Base-by-base conservation (phyloP, 1,284 basidiomycete species). In the Fomitiporia mediterranea region DNA sequence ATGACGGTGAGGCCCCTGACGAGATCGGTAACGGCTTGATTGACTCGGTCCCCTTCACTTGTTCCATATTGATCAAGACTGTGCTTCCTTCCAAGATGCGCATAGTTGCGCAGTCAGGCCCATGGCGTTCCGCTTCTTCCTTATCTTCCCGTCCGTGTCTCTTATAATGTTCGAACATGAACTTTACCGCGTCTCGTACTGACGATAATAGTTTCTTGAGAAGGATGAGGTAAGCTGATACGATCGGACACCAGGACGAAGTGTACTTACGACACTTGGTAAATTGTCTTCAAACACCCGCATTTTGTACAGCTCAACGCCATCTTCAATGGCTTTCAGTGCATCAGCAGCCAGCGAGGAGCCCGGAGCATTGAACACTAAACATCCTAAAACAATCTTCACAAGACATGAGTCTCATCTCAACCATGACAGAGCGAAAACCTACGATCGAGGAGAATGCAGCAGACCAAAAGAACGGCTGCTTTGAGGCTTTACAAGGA, bases 381-480 rank as follows among this genome's bases (percentile, higher is more conserved):
- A 40, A 30, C 57, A 59, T 3, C 53, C 43, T 4, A 59, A 43
- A 1, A 59, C 57, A n/a, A 59, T 55, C 57, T 59, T 30, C 13
- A 21, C 30, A 13, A 49, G 5, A 42, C n/a, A 53, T 46, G 13
- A 53, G 27, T 27, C 21, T 11, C 21, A 3, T 37, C 4, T 21
- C 15, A 25, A 32, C n/a, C 44, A 23, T 11, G 7, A 40, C 7
- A n/a, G 39, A 15, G 21, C 5, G 13, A 27, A 15, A 7, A 67
- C 72, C 53, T 63, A 80, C 80, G 56, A 78, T 79, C 8, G 79
- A 68, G 1, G 77, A 77, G 58, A 77, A 80, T 38, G 77, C 64
- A 2, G 69, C 69, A 1, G 78, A 75, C 80, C 80, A 82, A 63
- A 81, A 79, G 62, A 73, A 79, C 76, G 78, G 80, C 15, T 70